A percentile compares a stretch with the other conserved stretches of the same genome.
These are phyloP conservation scores for Saccharomycopsis hybrid DNA, from an alignment of 1,139 yeast genomes.

Conservation along the genomic window DNA sequence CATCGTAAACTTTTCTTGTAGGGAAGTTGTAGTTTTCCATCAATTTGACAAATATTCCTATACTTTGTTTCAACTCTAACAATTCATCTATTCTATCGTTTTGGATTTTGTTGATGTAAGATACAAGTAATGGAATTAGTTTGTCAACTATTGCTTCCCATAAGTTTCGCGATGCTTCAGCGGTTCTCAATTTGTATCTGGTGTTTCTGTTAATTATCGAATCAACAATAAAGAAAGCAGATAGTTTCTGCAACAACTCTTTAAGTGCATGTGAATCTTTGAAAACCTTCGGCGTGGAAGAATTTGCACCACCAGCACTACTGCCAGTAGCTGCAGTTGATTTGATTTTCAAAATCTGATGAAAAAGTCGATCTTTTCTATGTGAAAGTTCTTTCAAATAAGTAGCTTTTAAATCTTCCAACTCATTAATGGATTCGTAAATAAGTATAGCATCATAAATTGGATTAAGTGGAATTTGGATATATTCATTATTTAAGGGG, in stretches of 20 bases:
- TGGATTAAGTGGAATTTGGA: constrained; percentile 53
- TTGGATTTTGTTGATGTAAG: constrained; percentile 28
- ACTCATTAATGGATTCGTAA: constrained; percentile 65
- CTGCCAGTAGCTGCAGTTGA: constrained; percentile 17
- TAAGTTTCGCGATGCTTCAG: constrained; percentile 58
- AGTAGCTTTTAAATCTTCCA: constrained; percentile 56
- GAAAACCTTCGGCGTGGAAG: too few relatives aligned
- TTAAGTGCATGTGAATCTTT: constrained; percentile 37
- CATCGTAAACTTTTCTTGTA: constrained; percentile 50
- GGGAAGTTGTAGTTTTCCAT: constrained; percentile 68
- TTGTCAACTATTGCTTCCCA: constrained; percentile 69
- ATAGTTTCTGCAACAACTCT: constrained; percentile 53
- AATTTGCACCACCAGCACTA: too few relatives aligned
- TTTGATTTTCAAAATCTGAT: constrained; percentile 28
- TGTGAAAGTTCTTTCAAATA: constrained; percentile 64
- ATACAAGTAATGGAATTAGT: constrained; percentile 47
- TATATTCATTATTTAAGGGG: constrained; percentile 44
- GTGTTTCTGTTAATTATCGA: constrained; percentile 55
- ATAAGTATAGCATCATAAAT: constrained; percentile 81
- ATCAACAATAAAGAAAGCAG: constrained; percentile 77
- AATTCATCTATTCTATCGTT: constrained; percentile 35
- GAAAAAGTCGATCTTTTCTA: constrained; percentile 65
- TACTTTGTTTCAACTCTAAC: constrained; percentile 44
- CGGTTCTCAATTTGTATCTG: constrained; percentile 46
- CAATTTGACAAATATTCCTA: constrained; percentile 72